These are phyloP conservation scores for Murraya koenigii DNA, from an alignment of 345 rosid species.

Conservation along the genomic window DNA sequence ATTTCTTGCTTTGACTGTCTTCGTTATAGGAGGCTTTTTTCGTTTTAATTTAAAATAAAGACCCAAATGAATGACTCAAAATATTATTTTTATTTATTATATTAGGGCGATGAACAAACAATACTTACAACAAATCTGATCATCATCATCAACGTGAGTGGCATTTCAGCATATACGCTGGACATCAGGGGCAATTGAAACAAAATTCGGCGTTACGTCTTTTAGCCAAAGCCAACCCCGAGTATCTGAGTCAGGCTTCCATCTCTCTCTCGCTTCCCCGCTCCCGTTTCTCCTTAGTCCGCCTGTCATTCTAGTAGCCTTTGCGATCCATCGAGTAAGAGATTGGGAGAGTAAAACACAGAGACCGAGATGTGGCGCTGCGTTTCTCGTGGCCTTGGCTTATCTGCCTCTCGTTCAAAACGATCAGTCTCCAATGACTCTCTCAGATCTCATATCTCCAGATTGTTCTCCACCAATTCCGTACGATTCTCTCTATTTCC, in stretches of 20 bases:
- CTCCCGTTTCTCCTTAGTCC: too few relatives aligned
- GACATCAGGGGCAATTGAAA: too few relatives aligned
- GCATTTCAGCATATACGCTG: conserved; percentile 18
- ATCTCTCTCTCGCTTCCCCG: neutral
- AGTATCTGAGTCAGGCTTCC: neutral
- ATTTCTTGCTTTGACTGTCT: too few relatives aligned
- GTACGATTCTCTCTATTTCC: conserved; percentile 39
- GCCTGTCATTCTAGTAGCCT: neutral
- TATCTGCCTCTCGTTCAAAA: conserved; percentile 40
- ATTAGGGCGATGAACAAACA: too few relatives aligned
- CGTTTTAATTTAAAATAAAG: too few relatives aligned
- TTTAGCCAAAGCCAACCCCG: neutral
- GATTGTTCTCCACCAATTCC: conserved; percentile 69
- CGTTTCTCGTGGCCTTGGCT: conserved; percentile 84
- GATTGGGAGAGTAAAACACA: neutral
- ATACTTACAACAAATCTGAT: neutral
- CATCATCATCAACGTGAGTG: neutral
- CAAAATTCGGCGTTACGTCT: neutral
- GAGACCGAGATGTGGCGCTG: conserved; percentile 89
- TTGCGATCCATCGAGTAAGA: neutral
- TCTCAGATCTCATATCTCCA: conserved; percentile 62
- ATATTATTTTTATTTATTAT: too few relatives aligned
- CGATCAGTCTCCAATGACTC: conserved; percentile 44
- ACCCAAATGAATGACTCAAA: too few relatives aligned
- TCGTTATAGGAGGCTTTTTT: too few relatives aligned